Evolutionary conservation across 805 yeast genomes (phyloP).

Genomic region (Saccharomycopsis guyanensis): DNA sequence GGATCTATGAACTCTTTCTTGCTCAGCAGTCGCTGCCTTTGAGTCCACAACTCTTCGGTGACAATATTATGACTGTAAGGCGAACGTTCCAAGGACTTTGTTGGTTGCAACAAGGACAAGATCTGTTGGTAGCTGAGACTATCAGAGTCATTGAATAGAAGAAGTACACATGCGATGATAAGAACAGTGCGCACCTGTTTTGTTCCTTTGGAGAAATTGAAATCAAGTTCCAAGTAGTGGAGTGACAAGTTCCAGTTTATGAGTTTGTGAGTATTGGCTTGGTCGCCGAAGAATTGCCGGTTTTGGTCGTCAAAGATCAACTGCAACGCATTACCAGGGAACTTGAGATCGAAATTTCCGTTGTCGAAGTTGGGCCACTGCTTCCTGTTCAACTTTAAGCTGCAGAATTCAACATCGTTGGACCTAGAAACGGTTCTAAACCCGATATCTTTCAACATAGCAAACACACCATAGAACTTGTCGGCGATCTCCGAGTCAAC

Average conservation of each 20-base stretch:
- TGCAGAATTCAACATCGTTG: slow-evolving; percentile 1
- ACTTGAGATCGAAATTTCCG: slow-evolving; percentile 1
- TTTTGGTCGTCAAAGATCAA: background rate
- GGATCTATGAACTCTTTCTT: no score
- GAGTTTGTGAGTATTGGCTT: slow-evolving; percentile 2
- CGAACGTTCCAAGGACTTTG: background rate
- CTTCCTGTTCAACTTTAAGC: slow-evolving; percentile 5
- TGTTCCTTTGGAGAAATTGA: slow-evolving; percentile 1
- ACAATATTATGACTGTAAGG: no score
- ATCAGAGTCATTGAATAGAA: slow-evolving; percentile 16
- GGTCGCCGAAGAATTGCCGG: background rate
- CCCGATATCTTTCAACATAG: background rate
- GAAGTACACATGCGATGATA: slow-evolving; percentile 12
- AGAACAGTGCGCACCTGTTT: slow-evolving; percentile 11
- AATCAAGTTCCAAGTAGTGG: slow-evolving; percentile 16
- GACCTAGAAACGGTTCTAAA: background rate
- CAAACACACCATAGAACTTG: background rate
- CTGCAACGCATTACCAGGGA: background rate
- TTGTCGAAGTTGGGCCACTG: slow-evolving; percentile 15
- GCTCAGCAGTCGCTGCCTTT: no score
- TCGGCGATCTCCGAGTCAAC: slow-evolving; percentile 1
- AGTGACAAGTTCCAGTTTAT: slow-evolving; percentile 16
- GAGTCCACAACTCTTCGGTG: no score
- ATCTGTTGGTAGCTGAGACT: slow-evolving; percentile 3
- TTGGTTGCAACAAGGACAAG: background rate